Conservation (phyloP, 1,284 basidiomycete species). For the Apiotrichum sp. region DNA sequence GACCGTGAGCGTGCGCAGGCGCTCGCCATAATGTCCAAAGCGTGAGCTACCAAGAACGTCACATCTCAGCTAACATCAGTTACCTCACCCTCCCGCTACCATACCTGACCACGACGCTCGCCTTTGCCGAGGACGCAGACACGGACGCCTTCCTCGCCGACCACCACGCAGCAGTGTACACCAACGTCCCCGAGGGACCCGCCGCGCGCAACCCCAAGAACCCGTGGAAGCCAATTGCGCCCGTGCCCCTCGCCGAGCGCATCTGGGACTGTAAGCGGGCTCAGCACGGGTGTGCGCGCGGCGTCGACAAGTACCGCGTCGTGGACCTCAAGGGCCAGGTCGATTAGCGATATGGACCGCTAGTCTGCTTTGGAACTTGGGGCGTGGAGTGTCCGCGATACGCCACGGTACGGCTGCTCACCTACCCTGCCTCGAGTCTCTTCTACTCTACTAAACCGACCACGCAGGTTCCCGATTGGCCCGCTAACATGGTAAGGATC, state of each 20-base stretch:
- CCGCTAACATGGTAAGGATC: too few species aligned
- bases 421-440: too few species aligned
- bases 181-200: slow-evolving; percentile 26
- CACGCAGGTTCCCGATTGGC: too few species aligned
- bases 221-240: slow-evolving; percentile 24
- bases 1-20: slow-evolving; percentile 83
- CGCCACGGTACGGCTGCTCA: too few species aligned
- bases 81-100: slow-evolving; percentile 70
- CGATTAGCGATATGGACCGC: too few species aligned
- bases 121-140: slow-evolving; percentile 65
- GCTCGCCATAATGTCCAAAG: slow-evolving; percentile 82
- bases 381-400: too few species aligned
- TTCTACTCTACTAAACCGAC: too few species aligned
- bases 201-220: slow-evolving; percentile 16
- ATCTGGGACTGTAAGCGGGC: slow-evolving; percentile 52
- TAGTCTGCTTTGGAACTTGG: too few species aligned
- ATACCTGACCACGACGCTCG: slow-evolving; percentile 74
- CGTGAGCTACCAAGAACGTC: slow-evolving; percentile 50
- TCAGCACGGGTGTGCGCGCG: slow-evolving; percentile 43
- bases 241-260: slow-evolving; percentile 25
- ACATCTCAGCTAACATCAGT: slow-evolving; percentile 48
- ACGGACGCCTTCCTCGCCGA: slow-evolving; percentile 65
- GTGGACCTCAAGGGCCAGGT: slow-evolving; percentile 54
- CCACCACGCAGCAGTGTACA: slow-evolving; percentile 66
- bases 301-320: slow-evolving; percentile 48